Evolutionary conservation across 306 rosid genomes (phyloP).

Genomic region (Albizia julibrissin): DNA sequence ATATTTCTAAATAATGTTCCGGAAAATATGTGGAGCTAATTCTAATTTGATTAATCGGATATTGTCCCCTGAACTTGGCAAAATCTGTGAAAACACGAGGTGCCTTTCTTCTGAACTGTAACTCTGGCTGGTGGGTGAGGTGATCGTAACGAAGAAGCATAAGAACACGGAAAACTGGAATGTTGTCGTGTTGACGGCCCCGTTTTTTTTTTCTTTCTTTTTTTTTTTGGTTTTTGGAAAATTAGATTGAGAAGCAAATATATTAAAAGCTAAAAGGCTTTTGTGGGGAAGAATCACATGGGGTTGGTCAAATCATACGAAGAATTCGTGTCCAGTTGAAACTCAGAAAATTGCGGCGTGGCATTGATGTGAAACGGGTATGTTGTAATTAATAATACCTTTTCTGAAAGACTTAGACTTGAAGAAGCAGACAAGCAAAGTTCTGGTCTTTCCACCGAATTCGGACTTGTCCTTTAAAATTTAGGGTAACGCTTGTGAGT

Average conservation of each 20-base stretch:
- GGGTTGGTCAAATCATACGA: background rate
- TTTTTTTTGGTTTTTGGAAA: no score
- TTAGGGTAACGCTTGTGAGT: background rate
- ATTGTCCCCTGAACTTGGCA: background rate
- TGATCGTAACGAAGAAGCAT: background rate
- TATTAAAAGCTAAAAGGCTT: background rate
- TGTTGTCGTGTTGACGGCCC: background rate
- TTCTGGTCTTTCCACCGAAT: background rate
- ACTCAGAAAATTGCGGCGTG: background rate
- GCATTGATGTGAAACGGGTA: background rate
- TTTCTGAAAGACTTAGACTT: background rate
- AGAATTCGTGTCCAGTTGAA: background rate
- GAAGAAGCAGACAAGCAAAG: background rate
- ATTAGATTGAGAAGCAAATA: background rate
- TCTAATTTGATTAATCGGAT: background rate
- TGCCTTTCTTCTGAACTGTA: background rate
- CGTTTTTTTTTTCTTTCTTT: no score
- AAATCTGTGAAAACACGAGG: background rate
- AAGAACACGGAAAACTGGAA: background rate
- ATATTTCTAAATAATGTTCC: background rate
- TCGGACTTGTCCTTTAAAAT: background rate
- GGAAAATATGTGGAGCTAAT: background rate
- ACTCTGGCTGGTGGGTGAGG: background rate
- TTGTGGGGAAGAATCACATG: background rate
- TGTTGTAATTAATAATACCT: background rate